Percentiles rank a stretch among this genome's conserved stretches.
Evolutionary conservation across 1,284 basidiomycete genomes (phyloP).

Genomic region (Ganoderma sp.): DNA sequence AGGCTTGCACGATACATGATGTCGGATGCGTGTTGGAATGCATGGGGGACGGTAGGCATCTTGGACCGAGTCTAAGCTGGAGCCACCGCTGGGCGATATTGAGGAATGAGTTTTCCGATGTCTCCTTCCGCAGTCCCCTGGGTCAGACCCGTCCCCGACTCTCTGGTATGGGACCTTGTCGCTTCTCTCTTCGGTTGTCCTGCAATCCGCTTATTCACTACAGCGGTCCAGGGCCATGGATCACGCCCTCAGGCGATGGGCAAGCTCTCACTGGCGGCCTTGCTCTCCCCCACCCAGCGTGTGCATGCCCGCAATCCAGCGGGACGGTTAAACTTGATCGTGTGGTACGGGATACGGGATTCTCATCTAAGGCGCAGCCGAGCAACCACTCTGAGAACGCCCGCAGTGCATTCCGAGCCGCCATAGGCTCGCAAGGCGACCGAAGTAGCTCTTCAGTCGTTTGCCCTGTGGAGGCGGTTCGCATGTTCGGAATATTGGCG

Average conservation of each 20-base stretch:
- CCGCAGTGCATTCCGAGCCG: neutral
- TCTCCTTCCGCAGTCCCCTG: neutral
- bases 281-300: neutral
- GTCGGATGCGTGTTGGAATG: too few species aligned
- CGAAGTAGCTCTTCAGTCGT: neutral
- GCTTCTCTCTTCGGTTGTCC: neutral
- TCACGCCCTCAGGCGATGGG: neutral
- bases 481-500: conserved; percentile 2
- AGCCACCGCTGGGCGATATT: neutral
- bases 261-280: neutral
- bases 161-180: neutral
- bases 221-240: neutral
- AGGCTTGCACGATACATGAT: too few species aligned
- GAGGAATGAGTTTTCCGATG: neutral
- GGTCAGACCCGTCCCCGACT: neutral
- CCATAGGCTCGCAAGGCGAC: neutral
- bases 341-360: neutral
- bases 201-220: neutral
- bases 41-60: neutral
- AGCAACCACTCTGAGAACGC: neutral
- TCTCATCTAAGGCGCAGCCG: neutral
- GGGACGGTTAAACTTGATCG: neutral
- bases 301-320: neutral
- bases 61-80: neutral
- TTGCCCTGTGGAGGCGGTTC: neutral